These are phyloP conservation scores for Setaria italica DNA, from an alignment of 202 grass and related monocot genomes.

Conservation along the genomic window DNA sequence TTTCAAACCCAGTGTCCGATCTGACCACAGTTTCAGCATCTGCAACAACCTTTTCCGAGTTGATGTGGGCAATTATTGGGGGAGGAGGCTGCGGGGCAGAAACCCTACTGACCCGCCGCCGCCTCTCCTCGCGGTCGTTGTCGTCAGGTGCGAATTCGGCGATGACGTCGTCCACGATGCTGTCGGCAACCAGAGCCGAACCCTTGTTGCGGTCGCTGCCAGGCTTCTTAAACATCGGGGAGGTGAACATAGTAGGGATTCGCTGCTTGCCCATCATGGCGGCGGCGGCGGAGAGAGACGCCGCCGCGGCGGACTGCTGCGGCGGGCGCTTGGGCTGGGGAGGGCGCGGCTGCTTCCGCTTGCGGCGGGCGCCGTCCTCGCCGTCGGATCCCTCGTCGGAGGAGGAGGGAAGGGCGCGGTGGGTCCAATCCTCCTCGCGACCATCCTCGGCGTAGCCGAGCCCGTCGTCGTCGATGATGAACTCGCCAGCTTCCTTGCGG, in stretches of 20 bases:
- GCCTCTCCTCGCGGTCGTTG: slow-evolving; percentile 78
- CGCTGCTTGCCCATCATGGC: slow-evolving; percentile 72
- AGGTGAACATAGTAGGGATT: slow-evolving; percentile 86
- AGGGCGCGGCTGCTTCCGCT: slow-evolving; percentile 62
- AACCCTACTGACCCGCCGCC: slow-evolving; percentile 48
- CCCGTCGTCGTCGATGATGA: slow-evolving; percentile 92
- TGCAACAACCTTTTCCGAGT: slow-evolving; percentile 34
- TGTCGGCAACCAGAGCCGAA: slow-evolving; percentile 57
- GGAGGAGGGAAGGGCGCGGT: slow-evolving; percentile 58
- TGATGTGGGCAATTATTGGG: slow-evolving; percentile 30
- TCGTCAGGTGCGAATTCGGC: slow-evolving; percentile 83
- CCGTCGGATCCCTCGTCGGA: slow-evolving; percentile 70
- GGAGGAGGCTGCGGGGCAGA: slow-evolving; percentile 27
- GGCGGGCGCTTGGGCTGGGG: slow-evolving; percentile 61
- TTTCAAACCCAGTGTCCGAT: slow-evolving; percentile 39
- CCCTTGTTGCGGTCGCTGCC: slow-evolving; percentile 57
- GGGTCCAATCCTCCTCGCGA: slow-evolving; percentile 94
- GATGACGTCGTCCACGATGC: slow-evolving; percentile 84
- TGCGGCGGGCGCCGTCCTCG: slow-evolving; percentile 50
- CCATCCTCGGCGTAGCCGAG: slow-evolving; percentile 92
- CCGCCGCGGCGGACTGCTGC: slow-evolving; percentile 57
- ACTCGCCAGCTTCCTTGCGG: slow-evolving; percentile 62
- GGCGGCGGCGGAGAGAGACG: slow-evolving; percentile 62
- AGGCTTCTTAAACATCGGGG: slow-evolving; percentile 69
- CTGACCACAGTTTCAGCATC: slow-evolving; percentile 26